Evolutionary conservation across 2,329 filamentous ascomycete species (phyloP).

Genomic region (Xylariaceae sp.): DNA sequence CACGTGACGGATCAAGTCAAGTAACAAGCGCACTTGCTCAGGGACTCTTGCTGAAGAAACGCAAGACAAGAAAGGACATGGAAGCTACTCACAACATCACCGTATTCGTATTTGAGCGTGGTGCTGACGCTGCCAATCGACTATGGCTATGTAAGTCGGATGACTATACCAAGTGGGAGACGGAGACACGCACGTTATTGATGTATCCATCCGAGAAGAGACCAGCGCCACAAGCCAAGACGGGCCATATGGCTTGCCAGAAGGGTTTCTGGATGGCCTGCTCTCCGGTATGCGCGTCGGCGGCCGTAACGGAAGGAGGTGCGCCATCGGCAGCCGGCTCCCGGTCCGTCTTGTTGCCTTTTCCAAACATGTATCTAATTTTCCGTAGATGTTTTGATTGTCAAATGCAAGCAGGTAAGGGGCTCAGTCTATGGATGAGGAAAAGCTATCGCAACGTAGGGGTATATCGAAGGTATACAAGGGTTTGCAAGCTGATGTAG

Average conservation of each 20-base stretch:
- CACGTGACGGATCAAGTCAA: no score
- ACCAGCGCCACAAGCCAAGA: conserved; percentile 84
- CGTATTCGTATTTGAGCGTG: conserved; percentile 66
- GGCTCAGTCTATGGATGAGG: no score
- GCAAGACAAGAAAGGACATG: no score
- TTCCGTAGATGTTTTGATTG: no score
- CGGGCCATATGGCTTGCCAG: conserved; percentile 49
- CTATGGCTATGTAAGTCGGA: no score
- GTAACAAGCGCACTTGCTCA: no score
- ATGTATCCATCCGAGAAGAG: conserved; percentile 91
- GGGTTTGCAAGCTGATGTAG: no score
- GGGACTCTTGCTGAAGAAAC: no score
- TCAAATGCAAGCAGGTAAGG: no score
- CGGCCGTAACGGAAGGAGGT: conserved; percentile 9
- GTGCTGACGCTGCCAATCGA: conserved; percentile 80
- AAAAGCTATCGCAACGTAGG: no score
- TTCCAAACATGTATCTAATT: neutral
- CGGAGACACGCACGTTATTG: conserved; percentile 59
- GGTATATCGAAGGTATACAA: no score
- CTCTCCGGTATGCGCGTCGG: neutral
- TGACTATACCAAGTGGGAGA: no score
- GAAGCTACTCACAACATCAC: conserved; percentile 37
- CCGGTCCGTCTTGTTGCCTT: neutral
- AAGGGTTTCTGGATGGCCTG: conserved; percentile 26
- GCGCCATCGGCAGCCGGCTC: conserved; percentile 11